These are phyloP conservation scores for Fusarium pininemorale DNA, from an alignment of 2,329 filamentous ascomycete genomes.

Conservation along the genomic window DNA sequence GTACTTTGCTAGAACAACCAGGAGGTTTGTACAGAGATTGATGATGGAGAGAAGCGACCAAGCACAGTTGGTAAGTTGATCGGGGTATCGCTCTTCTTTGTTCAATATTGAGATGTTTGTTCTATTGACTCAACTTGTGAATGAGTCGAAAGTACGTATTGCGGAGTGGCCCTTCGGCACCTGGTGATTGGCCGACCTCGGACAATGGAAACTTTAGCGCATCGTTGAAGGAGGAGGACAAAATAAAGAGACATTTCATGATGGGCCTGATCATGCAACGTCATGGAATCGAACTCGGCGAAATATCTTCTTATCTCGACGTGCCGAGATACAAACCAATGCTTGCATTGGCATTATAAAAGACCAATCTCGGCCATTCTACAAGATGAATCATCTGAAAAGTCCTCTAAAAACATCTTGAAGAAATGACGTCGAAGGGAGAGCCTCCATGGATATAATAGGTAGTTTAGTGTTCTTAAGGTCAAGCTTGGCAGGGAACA, in stretches of 20 bases:
- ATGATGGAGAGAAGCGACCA: neutral
- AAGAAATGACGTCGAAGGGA: slow-evolving; percentile 16
- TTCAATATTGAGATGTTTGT: slow-evolving; percentile 28
- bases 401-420: neutral
- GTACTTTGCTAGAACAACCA: neutral
- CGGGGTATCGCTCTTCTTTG: slow-evolving; percentile 10
- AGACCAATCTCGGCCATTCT: neutral
- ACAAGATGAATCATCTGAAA: neutral
- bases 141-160: slow-evolving; percentile 30
- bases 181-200: slow-evolving; percentile 37
- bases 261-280: neutral
- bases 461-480: neutral
- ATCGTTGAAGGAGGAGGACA: neutral
- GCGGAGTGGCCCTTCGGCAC: slow-evolving; percentile 23
- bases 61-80: neutral
- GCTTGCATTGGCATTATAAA: neutral
- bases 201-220: slow-evolving; percentile 25
- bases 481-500: neutral
- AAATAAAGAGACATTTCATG: slow-evolving; percentile 22
- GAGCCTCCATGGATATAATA: neutral
- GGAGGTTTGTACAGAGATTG: neutral
- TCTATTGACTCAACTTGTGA: slow-evolving; percentile 38
- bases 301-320: neutral
- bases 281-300: neutral
- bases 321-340: neutral